Percentiles rank a stretch among this genome's conserved stretches.
phyloP scores from a whole-genome alignment of 352 stramenopile species.

The Thalassiosira sp. region DNA sequence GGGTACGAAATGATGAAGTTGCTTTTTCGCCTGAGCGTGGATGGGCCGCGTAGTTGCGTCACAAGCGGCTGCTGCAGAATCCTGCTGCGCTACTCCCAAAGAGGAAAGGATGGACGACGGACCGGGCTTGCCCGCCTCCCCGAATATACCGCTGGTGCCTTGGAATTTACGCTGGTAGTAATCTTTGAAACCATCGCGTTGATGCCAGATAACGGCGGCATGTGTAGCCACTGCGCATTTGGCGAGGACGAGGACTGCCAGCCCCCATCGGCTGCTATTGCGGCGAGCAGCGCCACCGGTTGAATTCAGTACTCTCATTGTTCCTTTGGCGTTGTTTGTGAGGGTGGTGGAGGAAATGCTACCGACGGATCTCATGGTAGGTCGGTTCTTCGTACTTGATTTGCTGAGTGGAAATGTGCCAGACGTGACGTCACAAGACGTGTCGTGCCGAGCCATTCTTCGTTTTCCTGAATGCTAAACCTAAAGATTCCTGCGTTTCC shows the following conservation, averaged over 20 bases:
- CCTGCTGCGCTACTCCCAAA: not conserved
- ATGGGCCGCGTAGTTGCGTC: not conserved
- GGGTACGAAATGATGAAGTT: constrained; percentile 24
- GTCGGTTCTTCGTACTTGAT: no score
- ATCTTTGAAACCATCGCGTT: constrained; percentile 37
- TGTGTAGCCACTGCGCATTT: constrained; percentile 26
- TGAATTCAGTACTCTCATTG: not conserved
- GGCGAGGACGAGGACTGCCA: constrained; percentile 31
- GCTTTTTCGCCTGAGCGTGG: constrained; percentile 23
- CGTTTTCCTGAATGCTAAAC: no score
- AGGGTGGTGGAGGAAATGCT: no score
- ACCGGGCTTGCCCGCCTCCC: constrained; percentile 4
- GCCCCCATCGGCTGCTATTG: constrained; percentile 34
- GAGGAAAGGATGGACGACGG: not conserved
- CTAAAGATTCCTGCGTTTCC: no score
- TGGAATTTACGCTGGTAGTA: constrained; percentile 33
- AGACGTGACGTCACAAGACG: no score
- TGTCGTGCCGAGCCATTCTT: no score
- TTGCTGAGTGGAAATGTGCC: no score
- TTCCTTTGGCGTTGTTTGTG: constrained; percentile 1
- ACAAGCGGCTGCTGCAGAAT: not conserved
- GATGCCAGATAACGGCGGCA: constrained; percentile 39
- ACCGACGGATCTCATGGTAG: no score
- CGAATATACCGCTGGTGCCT: constrained; percentile 12
- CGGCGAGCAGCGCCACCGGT: not conserved